phyloP scores from a whole-genome alignment of 1,284 basidiomycete genomes.

The Heterobasidion annosum region DNA sequence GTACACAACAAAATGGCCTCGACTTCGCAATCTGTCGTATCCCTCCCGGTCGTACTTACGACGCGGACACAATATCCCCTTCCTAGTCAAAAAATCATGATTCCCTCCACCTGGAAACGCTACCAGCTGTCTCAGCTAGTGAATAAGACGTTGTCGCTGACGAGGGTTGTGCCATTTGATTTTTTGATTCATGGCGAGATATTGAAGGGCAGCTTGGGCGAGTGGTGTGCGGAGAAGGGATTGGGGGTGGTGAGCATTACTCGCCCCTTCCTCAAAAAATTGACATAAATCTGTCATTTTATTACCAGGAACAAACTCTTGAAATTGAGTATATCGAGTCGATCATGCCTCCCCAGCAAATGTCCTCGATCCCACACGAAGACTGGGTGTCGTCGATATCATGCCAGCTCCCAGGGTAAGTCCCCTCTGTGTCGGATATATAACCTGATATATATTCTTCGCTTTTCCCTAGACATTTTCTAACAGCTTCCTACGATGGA shows the following conservation, averaged over 20 bases:
- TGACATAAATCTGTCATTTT: conserved; percentile 7
- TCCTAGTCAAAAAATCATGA: conserved; percentile 89
- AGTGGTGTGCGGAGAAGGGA: conserved; percentile 71
- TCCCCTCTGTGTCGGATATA: conserved; percentile 5
- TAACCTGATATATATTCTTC: neutral
- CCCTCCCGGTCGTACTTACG: conserved; percentile 68
- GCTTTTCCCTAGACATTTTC: conserved; percentile 42
- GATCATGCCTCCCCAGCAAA: conserved; percentile 81
- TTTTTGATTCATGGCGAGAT: conserved; percentile 85
- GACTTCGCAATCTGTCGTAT: conserved; percentile 23
- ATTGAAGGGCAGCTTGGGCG: conserved; percentile 63
- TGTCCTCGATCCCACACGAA: conserved; percentile 78
- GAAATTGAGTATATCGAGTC: conserved; percentile 94
- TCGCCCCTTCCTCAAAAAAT: neutral
- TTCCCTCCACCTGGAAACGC: conserved; percentile 84
- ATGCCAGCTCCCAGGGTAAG: conserved; percentile 61
- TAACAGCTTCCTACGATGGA: conserved; percentile 80
- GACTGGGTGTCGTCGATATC: conserved; percentile 92
- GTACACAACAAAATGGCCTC: conserved; percentile 20
- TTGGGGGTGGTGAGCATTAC: conserved; percentile 50
- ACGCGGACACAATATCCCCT: conserved; percentile 78
- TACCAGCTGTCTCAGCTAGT: conserved; percentile 98
- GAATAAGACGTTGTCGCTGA: conserved; percentile 83
- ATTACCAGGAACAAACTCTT: conserved; percentile 72
- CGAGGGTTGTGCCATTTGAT: conserved; percentile 84